Evolutionary conservation across 2,329 filamentous ascomycete genomes (phyloP), one percentile per base, ranked within the genome.

Genomic region (Aspergillus terreus): DNA sequence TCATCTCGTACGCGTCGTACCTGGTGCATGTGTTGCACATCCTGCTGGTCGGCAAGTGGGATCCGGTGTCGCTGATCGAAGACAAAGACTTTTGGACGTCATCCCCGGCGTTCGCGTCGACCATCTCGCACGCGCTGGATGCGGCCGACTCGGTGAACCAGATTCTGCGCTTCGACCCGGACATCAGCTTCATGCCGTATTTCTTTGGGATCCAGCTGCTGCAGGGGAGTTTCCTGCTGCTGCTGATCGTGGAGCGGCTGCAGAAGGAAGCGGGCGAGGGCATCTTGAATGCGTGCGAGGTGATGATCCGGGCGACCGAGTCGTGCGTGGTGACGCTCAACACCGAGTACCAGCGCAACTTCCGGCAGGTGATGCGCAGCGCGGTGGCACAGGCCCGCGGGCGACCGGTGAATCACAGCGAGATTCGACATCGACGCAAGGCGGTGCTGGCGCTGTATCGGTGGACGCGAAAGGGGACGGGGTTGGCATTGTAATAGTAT

Each of bases 61-160:
- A 96, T 66, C 92, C 92, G 0, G 91, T 96, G 62, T 88, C 88
- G 46, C 81, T 96, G n/a, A 82, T 96, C 3, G 91, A 96, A 66
- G 90, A 96, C 72, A 90, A 94, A 61, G 91, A 96, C 66, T 81
- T 95, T 33, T 96, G 92, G 91, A 95, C 95, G 60, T 94, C 89
- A 6, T 92, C 90, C 0, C 86, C 90, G 56, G 87, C 86, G 5
- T 96, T 96, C 71, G 87, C 94, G 63, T 88, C 86, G 2, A 90
- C 91, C 9, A 95, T 91, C 1, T 85, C 87, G 4, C 92, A 96
- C 66, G 92, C 91, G 10, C 88, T 96, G 4, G 87, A 88, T 12
- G 91, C 92, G 0, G 91, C 92, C 4, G 90, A 95, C 71, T 90
- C 91, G 11, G 88, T 95, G 59, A 84, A 83, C 67, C 85, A 90